phyloP scores from a whole-genome alignment of 345 rosid genomes.

The Corchorus olitorius region DNA sequence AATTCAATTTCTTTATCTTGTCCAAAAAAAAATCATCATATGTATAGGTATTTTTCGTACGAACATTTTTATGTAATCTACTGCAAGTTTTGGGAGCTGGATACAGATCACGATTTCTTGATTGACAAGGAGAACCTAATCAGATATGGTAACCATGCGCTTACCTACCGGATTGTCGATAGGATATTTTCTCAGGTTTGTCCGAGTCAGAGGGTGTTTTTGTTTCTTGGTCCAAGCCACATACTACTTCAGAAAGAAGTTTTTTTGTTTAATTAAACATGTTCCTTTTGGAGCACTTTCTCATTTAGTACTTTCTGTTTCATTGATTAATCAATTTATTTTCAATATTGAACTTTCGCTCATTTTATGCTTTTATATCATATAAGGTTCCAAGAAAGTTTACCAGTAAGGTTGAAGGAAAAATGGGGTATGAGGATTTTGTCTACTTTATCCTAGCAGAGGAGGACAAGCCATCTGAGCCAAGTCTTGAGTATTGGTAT shows the following conservation, averaged over 20 bases:
- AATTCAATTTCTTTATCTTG: background rate
- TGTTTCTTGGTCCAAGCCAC: constrained; percentile 7
- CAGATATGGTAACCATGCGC: constrained; percentile 96
- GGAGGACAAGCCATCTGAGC: constrained; percentile 95
- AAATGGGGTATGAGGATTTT: constrained; percentile 97
- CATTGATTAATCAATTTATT: constrained; percentile 9
- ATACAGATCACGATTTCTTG: constrained; percentile 96
- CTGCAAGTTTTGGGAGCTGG: constrained; percentile 99
- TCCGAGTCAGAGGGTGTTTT: constrained; percentile 21
- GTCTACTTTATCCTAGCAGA: constrained; percentile 92
- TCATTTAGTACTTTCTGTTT: background rate
- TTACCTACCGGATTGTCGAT: constrained; percentile 93
- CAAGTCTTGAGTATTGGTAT: constrained; percentile 96
- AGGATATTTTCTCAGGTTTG: constrained; percentile 92
- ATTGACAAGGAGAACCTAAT: constrained; percentile 98
- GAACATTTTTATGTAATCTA: constrained; percentile 96
- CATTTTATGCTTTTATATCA: constrained; percentile 13
- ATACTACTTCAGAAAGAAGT: constrained; percentile 3
- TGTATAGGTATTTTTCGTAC: constrained; percentile 84
- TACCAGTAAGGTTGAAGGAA: constrained; percentile 81
- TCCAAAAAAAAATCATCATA: background rate
- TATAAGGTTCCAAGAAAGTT: constrained; percentile 79
- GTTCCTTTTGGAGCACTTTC: background rate
- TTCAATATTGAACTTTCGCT: constrained; percentile 8
- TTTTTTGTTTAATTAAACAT: too few species aligned